Base-by-base conservation (phyloP, 495 filamentous ascomycete species). In the Daldinia vernicosa region DNA sequence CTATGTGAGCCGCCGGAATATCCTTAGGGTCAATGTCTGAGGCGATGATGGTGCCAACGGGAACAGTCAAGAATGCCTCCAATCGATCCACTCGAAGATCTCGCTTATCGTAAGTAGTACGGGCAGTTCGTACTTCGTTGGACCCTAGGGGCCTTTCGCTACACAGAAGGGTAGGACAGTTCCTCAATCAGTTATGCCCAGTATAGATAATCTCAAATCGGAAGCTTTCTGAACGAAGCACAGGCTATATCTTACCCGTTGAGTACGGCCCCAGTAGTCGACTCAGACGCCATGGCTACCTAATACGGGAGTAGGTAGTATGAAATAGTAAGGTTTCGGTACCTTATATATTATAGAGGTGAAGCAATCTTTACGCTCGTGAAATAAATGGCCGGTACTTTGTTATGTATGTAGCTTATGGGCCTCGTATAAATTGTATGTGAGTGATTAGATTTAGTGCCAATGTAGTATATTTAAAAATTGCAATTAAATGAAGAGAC, bases 21-120 rank as follows among this genome's bases (percentile, higher is more conserved):
- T 35, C 32, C 11, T 35, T 1, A 26, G 62, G 62, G 2, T 40
- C 11, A 28, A 57, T 37, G 11, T 65, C 27, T 11, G 62, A 65
- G 30, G 52, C 35, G 22, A 65, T 5, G 26, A 65, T 19, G 5
- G 62, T 57, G 52, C 35, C 45, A 24, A 9, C 15, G 7, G 62
- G 37, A 28, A 52, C 27, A 28, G 17, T 2, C 1, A 33, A 8
- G 17, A 65, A 65, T 11, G 26, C 27, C 15, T 15, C 37, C 4
- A 65, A 6, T 0, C 62, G 52, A 33, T 57, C 50, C 2, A 15
- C 22, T 14, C 17, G 51, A 17, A 65, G 52, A 17, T 6, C 22
- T 19, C 11, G 17, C 19, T 51, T 27, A 15, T 57, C 19, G 9
- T 57, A 24, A 33, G 28, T 26, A 11, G 54, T 2, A 24, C 8